Percentiles rank a stretch among this genome's conserved stretches.
These are phyloP conservation scores for Endotrypanum monterogeii DNA, from an alignment of 208 protist species.

Conservation along the genomic window DNA sequence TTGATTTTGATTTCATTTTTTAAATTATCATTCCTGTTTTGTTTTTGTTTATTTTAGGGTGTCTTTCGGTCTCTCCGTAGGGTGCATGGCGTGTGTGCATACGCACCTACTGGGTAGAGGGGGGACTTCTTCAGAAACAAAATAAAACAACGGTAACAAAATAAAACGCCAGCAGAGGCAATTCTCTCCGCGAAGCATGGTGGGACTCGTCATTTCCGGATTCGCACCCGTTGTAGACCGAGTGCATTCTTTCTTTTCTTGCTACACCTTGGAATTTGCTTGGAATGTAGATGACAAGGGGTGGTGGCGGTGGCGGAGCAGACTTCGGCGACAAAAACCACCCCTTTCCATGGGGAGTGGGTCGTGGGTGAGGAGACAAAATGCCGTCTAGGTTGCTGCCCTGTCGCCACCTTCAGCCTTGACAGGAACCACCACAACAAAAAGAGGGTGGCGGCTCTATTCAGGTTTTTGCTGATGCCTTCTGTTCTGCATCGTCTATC, in stretches of 20 bases:
- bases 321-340: background rate
- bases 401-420: background rate
- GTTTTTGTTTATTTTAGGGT: background rate
- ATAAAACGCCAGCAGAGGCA: conserved; percentile 14
- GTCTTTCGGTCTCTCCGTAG: background rate
- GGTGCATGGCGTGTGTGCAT: background rate
- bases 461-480: too few species aligned
- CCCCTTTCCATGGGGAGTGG: background rate
- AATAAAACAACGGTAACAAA: conserved; percentile 10
- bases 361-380: background rate
- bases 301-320: background rate
- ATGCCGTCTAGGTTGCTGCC: background rate
- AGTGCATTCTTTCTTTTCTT: background rate
- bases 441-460: too few species aligned
- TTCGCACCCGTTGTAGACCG: background rate
- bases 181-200: background rate
- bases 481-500: too few species aligned
- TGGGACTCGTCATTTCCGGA: background rate
- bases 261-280: too few species aligned
- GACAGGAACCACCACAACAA: background rate
- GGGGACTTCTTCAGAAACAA: background rate
- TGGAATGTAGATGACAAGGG: background rate
- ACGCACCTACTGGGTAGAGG: background rate
- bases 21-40: background rate
- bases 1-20: background rate